These are phyloP conservation scores for Gnomoniopsis sp. DNA, from an alignment of 2,329 filamentous ascomycete genomes.

Conservation along the genomic window DNA sequence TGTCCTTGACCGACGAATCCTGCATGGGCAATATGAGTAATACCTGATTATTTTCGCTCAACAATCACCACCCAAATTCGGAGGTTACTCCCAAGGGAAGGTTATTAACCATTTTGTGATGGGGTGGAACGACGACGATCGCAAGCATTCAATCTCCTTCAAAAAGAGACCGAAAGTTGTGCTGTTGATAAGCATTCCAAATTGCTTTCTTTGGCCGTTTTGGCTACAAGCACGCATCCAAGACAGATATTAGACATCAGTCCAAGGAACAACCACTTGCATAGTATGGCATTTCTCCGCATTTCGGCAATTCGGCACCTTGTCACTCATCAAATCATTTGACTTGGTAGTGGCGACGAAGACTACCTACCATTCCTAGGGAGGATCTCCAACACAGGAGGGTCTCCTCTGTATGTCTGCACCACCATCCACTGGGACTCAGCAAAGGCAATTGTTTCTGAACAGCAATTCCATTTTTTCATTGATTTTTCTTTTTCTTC, in stretches of 20 bases:
- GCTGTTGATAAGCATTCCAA: neutral
- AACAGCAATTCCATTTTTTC: constrained; percentile 9
- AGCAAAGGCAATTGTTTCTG: neutral
- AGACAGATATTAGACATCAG: neutral
- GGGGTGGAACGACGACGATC: too few relatives aligned
- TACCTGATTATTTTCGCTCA: too few relatives aligned
- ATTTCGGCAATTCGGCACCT: neutral
- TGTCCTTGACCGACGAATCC: too few relatives aligned
- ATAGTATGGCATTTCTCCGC: neutral
- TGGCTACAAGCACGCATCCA: neutral
- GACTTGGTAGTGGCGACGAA: too few relatives aligned
- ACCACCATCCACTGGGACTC: neutral
- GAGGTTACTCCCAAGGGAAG: too few relatives aligned
- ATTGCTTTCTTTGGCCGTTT: neutral
- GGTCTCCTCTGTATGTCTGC: neutral
- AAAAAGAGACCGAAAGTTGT: neutral
- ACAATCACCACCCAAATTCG: too few relatives aligned
- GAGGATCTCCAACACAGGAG: too few relatives aligned
- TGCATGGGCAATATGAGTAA: too few relatives aligned
- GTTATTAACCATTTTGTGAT: too few relatives aligned
- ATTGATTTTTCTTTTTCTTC: neutral
- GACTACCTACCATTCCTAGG: too few relatives aligned
- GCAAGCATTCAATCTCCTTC: neutral
- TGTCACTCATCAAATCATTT: neutral
- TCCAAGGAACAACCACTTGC: neutral